Conservation (phyloP, 176 grass and related monocot species). For the Avena sativa region DNA sequence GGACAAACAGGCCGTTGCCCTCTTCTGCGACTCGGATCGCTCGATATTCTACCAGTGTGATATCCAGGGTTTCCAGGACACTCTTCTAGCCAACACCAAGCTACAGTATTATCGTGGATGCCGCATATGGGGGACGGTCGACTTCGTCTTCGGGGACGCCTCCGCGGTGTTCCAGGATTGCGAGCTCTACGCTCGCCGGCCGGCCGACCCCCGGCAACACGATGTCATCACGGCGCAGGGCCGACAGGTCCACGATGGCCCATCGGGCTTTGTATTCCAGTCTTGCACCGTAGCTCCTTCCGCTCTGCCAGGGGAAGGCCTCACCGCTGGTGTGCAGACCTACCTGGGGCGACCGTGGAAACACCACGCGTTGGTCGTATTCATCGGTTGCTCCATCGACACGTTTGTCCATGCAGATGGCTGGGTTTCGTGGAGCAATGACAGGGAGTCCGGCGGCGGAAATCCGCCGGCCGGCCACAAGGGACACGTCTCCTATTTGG, state of each 20-base stretch:
- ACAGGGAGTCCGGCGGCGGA: too few species aligned
- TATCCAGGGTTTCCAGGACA: constrained; percentile 40
- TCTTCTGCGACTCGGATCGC: background rate
- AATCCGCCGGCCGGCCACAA: too few species aligned
- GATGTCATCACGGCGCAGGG: constrained; percentile 70
- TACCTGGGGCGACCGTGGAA: constrained; percentile 65
- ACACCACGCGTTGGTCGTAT: constrained; percentile 59
- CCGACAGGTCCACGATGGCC: constrained; percentile 40
- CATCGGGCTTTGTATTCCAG: constrained; percentile 67
- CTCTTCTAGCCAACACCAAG: constrained; percentile 51
- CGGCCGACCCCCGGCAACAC: constrained; percentile 53
- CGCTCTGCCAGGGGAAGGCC: constrained; percentile 38
- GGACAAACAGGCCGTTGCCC: background rate
- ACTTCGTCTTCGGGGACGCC: constrained; percentile 74
- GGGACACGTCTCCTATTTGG: too few species aligned
- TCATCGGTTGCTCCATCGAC: constrained; percentile 59
- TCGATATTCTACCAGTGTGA: constrained; percentile 24
- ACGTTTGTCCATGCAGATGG: too few species aligned
- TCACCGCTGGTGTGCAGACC: constrained; percentile 22
- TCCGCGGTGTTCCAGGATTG: constrained; percentile 74
- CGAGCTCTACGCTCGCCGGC: constrained; percentile 49
- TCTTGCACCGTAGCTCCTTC: constrained; percentile 18
- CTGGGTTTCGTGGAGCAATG: too few species aligned
- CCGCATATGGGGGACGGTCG: constrained; percentile 70
- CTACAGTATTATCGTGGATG: constrained; percentile 68